Evolutionary conservation across 2,329 filamentous ascomycete species (phyloP).

Genomic region (Emergomyces pasteurianus): DNA sequence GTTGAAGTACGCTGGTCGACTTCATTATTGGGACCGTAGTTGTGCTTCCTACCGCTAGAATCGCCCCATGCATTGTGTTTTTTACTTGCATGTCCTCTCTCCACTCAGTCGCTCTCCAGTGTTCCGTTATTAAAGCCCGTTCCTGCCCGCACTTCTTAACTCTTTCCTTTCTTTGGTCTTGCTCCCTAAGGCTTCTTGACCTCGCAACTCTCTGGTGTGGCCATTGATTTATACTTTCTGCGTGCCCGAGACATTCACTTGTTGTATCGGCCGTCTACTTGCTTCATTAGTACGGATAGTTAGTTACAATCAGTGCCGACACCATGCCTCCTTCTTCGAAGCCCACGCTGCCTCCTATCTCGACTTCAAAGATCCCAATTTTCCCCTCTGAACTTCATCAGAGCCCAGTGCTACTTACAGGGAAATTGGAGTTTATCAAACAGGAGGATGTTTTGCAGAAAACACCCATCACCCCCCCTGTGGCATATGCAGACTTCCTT

Average conservation of each 20-base stretch:
- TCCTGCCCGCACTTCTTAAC: background rate
- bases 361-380: constrained; percentile 32
- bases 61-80: background rate
- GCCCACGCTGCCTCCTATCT: constrained; percentile 29
- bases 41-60: background rate
- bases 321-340: constrained; percentile 14
- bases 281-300: background rate
- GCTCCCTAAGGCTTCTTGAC: constrained; percentile 1
- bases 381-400: constrained; percentile 47
- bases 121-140: background rate
- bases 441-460: constrained; percentile 49
- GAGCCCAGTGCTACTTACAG: constrained; percentile 37
- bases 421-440: constrained; percentile 53
- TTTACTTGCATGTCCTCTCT: background rate
- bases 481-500: constrained; percentile 86
- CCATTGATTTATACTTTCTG: background rate
- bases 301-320: background rate
- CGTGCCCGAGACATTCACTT: constrained; percentile 3
- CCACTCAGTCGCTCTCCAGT: background rate
- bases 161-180: background rate
- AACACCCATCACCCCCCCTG: constrained; percentile 83
- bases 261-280: background rate
- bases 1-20: constrained; percentile 3
- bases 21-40: background rate
- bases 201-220: constrained; percentile 1